Evolutionary conservation across 2,329 filamentous ascomycete species (phyloP).

Genomic region (Fusarium sp.): DNA sequence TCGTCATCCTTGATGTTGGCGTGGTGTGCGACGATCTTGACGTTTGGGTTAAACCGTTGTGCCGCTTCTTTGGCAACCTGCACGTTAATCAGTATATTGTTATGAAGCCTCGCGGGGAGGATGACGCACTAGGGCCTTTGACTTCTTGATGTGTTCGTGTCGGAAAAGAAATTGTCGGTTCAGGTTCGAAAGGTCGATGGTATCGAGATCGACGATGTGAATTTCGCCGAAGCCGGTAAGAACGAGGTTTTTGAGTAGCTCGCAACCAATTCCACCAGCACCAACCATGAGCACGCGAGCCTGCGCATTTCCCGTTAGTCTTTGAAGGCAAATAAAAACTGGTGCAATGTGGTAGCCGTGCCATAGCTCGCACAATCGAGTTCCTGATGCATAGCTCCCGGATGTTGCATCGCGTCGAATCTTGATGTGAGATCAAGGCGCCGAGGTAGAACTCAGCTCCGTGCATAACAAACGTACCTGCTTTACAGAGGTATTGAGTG

Average conservation of each 20-base stretch:
- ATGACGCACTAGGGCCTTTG: conserved; percentile 85
- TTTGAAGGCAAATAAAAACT: conserved; percentile 2
- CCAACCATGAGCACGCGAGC: conserved; percentile 93
- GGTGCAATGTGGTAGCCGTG: conserved; percentile 7
- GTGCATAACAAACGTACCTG: conserved; percentile 66
- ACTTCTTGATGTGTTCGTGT: conserved; percentile 97
- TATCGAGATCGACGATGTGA: conserved; percentile 96
- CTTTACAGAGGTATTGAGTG: conserved; percentile 76
- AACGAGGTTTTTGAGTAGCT: conserved; percentile 96
- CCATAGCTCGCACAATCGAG: background rate
- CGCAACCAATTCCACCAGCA: conserved; percentile 96
- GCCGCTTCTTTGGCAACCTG: conserved; percentile 95
- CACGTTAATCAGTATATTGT: conserved; percentile 38
- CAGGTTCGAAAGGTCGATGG: conserved; percentile 96
- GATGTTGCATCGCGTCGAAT: conserved; percentile 14
- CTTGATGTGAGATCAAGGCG: conserved; percentile 24
- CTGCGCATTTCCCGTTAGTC: conserved; percentile 62
- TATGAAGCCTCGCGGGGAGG: conserved; percentile 18
- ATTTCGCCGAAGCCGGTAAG: conserved; percentile 93
- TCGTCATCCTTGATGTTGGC: conserved; percentile 93
- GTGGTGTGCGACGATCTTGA: conserved; percentile 90
- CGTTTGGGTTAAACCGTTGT: conserved; percentile 88
- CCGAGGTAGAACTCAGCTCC: conserved; percentile 15
- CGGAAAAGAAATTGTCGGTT: conserved; percentile 98
- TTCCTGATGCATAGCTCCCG: conserved; percentile 10